Evolutionary conservation across 305 asterid species (phyloP).

Genomic region (Fraxinus floribunda): DNA sequence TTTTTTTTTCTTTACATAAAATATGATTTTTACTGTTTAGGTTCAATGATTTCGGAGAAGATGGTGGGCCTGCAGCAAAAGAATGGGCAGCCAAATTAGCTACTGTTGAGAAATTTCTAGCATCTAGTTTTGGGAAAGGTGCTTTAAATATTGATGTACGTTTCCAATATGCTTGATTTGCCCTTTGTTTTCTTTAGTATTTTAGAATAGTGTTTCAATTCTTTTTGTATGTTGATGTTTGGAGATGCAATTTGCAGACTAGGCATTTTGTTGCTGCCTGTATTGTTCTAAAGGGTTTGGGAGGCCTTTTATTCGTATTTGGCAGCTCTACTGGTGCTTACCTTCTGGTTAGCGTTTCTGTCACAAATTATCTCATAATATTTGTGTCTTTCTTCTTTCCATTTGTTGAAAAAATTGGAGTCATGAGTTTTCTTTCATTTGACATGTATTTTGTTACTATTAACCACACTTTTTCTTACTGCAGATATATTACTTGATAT

Average conservation of each 20-base stretch:
- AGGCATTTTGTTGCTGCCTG: slow-evolving; percentile 60
- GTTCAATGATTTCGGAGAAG: slow-evolving; percentile 81
- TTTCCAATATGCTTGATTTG: neutral
- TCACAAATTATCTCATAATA: neutral
- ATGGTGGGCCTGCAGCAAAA: slow-evolving; percentile 87
- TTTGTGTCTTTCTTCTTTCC: neutral
- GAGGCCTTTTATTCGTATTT: slow-evolving; percentile 78
- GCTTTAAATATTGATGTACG: slow-evolving; percentile 54
- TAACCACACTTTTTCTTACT: slow-evolving; percentile 1
- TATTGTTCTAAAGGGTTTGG: slow-evolving; percentile 71
- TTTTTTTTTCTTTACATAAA: neutral
- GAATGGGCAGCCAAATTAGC: slow-evolving; percentile 74
- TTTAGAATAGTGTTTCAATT: neutral
- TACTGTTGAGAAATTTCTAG: slow-evolving; percentile 42
- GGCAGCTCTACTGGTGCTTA: slow-evolving; percentile 77
- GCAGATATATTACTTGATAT: slow-evolving; percentile 67
- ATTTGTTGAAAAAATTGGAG: neutral
- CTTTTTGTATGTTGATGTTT: slow-evolving; percentile 13
- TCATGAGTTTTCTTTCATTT: neutral
- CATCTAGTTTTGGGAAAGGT: slow-evolving; percentile 52
- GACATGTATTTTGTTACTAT: neutral
- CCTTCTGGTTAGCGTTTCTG: slow-evolving; percentile 57
- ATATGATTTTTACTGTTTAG: slow-evolving; percentile 31
- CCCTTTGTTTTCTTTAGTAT: neutral
- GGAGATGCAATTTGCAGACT: slow-evolving; percentile 45